Percentiles rank a stretch among this genome's conserved stretches.
These are phyloP conservation scores for Russula sp. DNA, from an alignment of 768 basidiomycete genomes.

Conservation along the genomic window DNA sequence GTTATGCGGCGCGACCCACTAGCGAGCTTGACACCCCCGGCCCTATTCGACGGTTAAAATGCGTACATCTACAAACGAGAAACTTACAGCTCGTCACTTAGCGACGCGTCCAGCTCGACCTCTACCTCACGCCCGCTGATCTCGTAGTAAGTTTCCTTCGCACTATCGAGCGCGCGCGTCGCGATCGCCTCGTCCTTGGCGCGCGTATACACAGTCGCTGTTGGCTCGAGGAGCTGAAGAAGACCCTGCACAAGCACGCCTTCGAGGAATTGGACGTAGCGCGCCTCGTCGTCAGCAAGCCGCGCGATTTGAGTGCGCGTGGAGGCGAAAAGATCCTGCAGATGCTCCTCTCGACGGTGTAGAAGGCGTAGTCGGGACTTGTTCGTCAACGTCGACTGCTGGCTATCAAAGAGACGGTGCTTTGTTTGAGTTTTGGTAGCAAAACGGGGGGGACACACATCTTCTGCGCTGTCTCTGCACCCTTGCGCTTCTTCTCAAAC, in stretches of 20 bases:
- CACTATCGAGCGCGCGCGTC: constrained; percentile 57
- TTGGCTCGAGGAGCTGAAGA: constrained; percentile 73
- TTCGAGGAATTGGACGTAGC: constrained; percentile 79
- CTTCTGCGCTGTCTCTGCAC: constrained; percentile 90
- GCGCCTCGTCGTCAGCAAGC: constrained; percentile 56
- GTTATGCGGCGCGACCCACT: constrained; percentile 74
- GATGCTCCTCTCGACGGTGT: constrained; percentile 85
- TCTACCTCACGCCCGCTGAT: constrained; percentile 65
- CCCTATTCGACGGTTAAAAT: constrained; percentile 37
- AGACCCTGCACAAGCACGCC: constrained; percentile 81
- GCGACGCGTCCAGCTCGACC: constrained; percentile 51
- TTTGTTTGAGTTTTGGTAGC: background rate
- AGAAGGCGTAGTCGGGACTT: constrained; percentile 88
- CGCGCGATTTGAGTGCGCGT: constrained; percentile 58
- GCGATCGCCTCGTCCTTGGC: constrained; percentile 58
- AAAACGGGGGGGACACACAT: constrained; percentile 52
- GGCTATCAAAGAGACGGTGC: constrained; percentile 39
- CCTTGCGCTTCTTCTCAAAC: constrained; percentile 95
- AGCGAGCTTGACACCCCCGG: constrained; percentile 79
- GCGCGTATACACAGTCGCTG: constrained; percentile 60
- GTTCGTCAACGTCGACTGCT: constrained; percentile 94
- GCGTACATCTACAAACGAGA: background rate
- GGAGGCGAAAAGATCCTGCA: constrained; percentile 80
- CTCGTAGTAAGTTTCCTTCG: constrained; percentile 62
- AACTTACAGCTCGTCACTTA: constrained; percentile 65